Evolutionary conservation across 257 asterid genomes (phyloP).

Genomic region (Nicotiana tabacum): DNA sequence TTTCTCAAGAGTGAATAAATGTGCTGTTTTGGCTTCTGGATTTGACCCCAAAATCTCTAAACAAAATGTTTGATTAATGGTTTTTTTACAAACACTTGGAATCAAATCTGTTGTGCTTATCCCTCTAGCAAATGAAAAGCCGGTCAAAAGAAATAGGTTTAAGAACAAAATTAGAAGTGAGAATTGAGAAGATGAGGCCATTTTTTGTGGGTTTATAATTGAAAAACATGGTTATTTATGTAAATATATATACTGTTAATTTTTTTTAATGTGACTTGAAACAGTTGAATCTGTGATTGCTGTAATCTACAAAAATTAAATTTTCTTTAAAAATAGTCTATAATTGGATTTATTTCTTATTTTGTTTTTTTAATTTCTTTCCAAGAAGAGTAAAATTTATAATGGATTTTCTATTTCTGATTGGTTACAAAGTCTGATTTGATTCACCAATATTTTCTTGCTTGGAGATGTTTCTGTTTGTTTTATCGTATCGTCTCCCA

Average conservation of each 20-base stretch:
- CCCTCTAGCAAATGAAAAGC: background rate
- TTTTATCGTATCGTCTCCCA: too few species aligned
- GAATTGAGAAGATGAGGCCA: background rate
- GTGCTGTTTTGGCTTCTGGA: background rate
- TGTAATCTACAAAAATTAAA: background rate
- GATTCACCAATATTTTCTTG: too few species aligned
- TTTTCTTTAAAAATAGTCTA: too few species aligned
- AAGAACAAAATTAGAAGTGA: background rate
- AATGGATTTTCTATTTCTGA: too few species aligned
- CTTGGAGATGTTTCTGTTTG: too few species aligned
- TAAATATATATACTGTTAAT: background rate
- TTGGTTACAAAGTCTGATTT: too few species aligned
- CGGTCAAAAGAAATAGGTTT: background rate
- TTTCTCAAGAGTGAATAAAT: background rate
- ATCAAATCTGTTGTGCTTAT: background rate
- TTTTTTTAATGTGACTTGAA: background rate
- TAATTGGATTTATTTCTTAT: too few species aligned
- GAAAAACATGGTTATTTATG: background rate
- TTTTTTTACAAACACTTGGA: slow-evolving; percentile 1
- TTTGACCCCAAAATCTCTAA: background rate
- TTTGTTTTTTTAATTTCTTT: too few species aligned
- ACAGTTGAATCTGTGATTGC: background rate
- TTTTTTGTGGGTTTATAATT: background rate
- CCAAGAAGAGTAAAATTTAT: too few species aligned
- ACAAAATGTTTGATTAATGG: background rate